These are phyloP conservation scores for Diatrype stigma DNA, from an alignment of 2,329 filamentous ascomycete genomes.

Conservation along the genomic window DNA sequence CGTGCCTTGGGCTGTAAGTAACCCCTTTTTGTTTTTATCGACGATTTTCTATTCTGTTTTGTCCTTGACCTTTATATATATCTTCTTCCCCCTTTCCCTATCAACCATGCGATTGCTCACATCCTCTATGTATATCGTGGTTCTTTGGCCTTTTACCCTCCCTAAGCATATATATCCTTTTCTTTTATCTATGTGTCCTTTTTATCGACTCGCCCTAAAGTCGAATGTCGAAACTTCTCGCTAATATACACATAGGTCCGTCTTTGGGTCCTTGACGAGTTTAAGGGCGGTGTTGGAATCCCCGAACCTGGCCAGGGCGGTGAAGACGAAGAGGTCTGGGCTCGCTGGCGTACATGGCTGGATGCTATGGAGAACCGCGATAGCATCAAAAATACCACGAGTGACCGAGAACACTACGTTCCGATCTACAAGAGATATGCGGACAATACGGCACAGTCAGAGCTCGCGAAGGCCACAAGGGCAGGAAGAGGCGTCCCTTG, in stretches of 20 bases:
- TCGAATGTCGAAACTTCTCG: too few relatives aligned
- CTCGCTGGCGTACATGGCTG: slow-evolving; percentile 49
- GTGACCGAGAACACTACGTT: slow-evolving; percentile 49
- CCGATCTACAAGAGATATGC: slow-evolving; percentile 49
- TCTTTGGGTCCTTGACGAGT: slow-evolving; percentile 56
- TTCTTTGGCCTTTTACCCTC: too few relatives aligned
- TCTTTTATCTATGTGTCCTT: too few relatives aligned
- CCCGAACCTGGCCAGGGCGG: slow-evolving; percentile 43
- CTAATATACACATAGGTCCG: slow-evolving; percentile 20
- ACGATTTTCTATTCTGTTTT: not conserved
- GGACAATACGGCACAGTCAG: slow-evolving; percentile 38
- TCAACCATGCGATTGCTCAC: not conserved
- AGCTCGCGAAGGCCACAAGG: slow-evolving; percentile 40
- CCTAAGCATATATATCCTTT: too few relatives aligned
- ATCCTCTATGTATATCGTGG: not conserved
- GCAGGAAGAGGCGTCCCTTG: slow-evolving; percentile 48
- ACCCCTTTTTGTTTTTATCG: not conserved
- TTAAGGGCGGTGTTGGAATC: slow-evolving; percentile 50
- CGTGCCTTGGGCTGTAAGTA: slow-evolving; percentile 49
- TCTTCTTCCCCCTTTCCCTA: too few relatives aligned
- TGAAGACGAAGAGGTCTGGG: slow-evolving; percentile 46
- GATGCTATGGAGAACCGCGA: slow-evolving; percentile 41
- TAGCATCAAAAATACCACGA: slow-evolving; percentile 50
- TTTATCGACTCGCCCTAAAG: too few relatives aligned
- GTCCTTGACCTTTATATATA: too few relatives aligned